Evolutionary conservation across 768 basidiomycete genomes (phyloP), one percentile per base, ranked within the genome.

Genomic region (Boletus barrowsii): DNA sequence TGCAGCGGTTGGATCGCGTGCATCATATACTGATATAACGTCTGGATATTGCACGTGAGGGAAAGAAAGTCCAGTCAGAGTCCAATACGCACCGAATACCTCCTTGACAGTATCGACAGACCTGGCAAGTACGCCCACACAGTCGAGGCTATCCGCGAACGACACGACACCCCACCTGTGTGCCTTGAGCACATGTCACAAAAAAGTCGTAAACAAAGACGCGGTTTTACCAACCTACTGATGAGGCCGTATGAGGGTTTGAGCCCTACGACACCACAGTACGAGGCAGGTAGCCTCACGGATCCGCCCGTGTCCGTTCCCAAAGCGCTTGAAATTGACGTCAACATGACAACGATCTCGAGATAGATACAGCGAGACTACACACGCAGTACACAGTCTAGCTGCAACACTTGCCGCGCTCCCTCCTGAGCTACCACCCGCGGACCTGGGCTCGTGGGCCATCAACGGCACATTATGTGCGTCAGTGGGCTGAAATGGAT

Each of bases 231-330:
- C 50, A 49, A 91, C 90, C 93, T 79, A 63, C 91, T 93, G 30
- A 98, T 72, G 39, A 98, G 75, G 4, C 96, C 96, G 62, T 98
- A 98, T 0, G 94, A 95, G 0, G 96, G 96, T 65, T 99, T 99
- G 42, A 98, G 72, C 0, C 97, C 97, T 3, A 90, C 84, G 1
- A 97, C 76, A 5, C 94, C 93, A 61, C 93, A 97, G 64, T 98
- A 98, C 3, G 93, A 86, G 0, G 97, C 97, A 0, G 97, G 97
- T 3, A 99, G 75, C 39, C 96, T 82, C 10, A 88, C 86, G 6
- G 97, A 98, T 1, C 96, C 97, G 9, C 97, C 96, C 0, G 96
- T 98, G 68, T 99, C 97, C 3, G 94, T 96, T 1, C 87, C 91
- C 20, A 98, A 67, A 0, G 96, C 93, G 17, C 96, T 97, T 60